These are phyloP conservation scores for Mollisia scopiformis DNA, from an alignment of 2,329 filamentous ascomycete genomes.

Conservation along the genomic window DNA sequence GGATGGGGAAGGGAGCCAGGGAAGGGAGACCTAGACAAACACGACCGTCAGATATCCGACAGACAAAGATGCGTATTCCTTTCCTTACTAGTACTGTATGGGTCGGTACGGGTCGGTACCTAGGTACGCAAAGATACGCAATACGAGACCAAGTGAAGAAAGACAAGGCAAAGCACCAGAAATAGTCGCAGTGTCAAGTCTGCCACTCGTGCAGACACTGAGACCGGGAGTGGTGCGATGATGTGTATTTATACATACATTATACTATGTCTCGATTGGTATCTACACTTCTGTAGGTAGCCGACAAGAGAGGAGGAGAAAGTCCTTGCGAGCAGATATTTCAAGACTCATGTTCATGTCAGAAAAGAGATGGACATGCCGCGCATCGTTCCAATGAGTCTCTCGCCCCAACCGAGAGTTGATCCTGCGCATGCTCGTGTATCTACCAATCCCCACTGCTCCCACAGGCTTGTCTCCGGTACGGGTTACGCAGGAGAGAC, in stretches of 20 bases:
- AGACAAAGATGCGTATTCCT: too few species aligned
- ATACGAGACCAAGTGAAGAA: too few species aligned
- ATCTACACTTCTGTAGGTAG: too few species aligned
- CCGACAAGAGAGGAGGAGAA: not conserved
- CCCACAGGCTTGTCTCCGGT: not conserved
- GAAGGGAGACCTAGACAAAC: not conserved
- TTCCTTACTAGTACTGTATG: too few species aligned
- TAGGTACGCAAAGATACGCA: too few species aligned
- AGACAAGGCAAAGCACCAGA: too few species aligned
- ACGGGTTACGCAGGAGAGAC: too few species aligned
- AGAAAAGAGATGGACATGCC: not conserved
- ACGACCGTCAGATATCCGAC: not conserved
- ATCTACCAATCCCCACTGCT: not conserved
- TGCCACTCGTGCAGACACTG: too few species aligned
- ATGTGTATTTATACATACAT: not conserved
- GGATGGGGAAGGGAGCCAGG: too few species aligned
- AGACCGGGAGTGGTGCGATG: not conserved
- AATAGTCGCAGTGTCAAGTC: too few species aligned
- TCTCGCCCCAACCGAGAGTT: not conserved
- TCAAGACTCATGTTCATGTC: not conserved
- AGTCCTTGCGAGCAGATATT: not conserved
- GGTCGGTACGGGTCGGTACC: too few species aligned
- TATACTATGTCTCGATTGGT: too few species aligned
- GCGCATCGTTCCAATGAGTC: not conserved
- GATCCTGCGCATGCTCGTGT: not conserved